A percentile compares a stretch with the other conserved stretches of the same genome.
Conservation (phyloP, 192 early-diverging fungal genomes). For the Lobosporangium transversale region DNA sequence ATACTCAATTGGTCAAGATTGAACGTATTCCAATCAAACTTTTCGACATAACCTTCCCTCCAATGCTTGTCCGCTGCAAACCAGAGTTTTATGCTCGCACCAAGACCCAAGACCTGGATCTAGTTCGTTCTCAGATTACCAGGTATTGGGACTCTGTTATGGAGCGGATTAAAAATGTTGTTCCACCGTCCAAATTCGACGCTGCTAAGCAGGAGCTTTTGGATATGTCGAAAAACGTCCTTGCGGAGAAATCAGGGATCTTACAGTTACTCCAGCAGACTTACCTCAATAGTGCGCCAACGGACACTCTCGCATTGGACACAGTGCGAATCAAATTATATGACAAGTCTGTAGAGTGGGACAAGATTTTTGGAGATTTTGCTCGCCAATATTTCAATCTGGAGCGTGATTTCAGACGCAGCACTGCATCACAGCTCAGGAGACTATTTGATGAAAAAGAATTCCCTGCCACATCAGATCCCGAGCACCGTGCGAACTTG, state of each 20-base stretch:
- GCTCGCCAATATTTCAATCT: constrained; percentile 82
- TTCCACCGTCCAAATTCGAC: constrained; percentile 75
- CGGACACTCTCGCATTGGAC: constrained; percentile 86
- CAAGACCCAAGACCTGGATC: constrained; percentile 80
- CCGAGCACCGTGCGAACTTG: constrained; percentile 53
- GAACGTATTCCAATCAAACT: constrained; percentile 78
- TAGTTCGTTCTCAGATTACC: constrained; percentile 73
- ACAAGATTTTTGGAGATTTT: constrained; percentile 83
- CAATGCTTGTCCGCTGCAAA: constrained; percentile 70
- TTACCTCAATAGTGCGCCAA: constrained; percentile 75
- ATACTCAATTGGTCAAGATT: constrained; percentile 82
- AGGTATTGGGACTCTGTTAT: constrained; percentile 89
- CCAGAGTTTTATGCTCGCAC: constrained; percentile 71
- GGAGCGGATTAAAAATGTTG: constrained; percentile 80
- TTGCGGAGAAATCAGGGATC: constrained; percentile 81
- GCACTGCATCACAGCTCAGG: constrained; percentile 70
- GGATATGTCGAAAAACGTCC: constrained; percentile 75
- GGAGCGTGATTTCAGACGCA: constrained; percentile 77
- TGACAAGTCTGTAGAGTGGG: constrained; percentile 85
- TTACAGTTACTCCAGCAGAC: constrained; percentile 89
- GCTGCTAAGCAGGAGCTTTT: constrained; percentile 75
- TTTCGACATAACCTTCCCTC: constrained; percentile 77
- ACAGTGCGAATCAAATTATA: constrained; percentile 79
- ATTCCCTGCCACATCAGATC: constrained; percentile 47
- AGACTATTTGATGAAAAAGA: constrained; percentile 72